Conservation (phyloP, 352 stramenopile genomes). For the Phytophthora hybrid region DNA sequence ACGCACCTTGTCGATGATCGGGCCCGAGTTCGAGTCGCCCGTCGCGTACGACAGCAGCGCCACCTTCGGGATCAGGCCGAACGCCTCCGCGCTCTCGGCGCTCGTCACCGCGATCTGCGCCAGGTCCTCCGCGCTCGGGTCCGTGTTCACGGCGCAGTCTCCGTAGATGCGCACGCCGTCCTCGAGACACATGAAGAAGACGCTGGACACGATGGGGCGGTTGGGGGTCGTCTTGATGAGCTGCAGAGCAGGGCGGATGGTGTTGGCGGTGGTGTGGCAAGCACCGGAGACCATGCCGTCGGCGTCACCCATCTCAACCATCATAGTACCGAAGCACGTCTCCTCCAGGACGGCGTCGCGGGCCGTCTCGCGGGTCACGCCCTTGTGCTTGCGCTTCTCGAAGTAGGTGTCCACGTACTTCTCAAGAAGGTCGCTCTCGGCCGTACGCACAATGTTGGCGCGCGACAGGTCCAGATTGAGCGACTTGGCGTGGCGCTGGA, state of each 20-base stretch:
- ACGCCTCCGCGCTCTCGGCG: conserved; percentile 78
- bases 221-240: conserved; percentile 86
- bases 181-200: conserved; percentile 91
- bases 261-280: conserved; percentile 88
- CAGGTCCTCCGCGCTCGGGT: conserved; percentile 76
- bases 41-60: conserved; percentile 89
- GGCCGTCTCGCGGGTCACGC: conserved; percentile 64
- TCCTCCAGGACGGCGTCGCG: conserved; percentile 70
- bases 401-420: conserved; percentile 72
- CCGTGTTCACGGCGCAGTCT: conserved; percentile 89
- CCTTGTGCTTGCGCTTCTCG: conserved; percentile 89
- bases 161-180: conserved; percentile 85
- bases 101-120: conserved; percentile 84
- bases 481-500: conserved; percentile 69
- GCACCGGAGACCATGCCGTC: conserved; percentile 90
- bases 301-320: conserved; percentile 81
- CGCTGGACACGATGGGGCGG: conserved; percentile 77
- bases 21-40: conserved; percentile 79
- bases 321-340: conserved; percentile 89
- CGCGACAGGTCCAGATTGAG: conserved; percentile 68
- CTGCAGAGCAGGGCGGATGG: conserved; percentile 88
- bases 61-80: conserved; percentile 84
- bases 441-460: conserved; percentile 70
- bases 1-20: conserved; percentile 89
- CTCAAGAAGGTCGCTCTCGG: conserved; percentile 55